Base-by-base conservation (phyloP, 2,329 filamentous ascomycete species). In the Ophiocordyceps robertsii region DNA sequence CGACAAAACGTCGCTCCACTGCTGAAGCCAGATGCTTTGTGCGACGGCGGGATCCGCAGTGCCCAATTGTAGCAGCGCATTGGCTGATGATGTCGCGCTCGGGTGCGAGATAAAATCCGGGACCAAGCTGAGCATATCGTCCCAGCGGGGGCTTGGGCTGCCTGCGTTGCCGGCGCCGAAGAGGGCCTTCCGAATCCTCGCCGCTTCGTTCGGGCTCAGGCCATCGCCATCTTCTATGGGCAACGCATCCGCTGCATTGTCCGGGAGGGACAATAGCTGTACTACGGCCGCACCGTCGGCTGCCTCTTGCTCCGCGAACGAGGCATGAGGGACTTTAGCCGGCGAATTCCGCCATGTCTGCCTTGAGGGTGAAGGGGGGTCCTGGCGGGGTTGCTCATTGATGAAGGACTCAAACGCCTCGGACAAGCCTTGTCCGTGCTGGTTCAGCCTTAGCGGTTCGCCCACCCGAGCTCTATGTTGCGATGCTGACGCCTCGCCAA, bases 1-100 rank as follows among this genome's bases (percentile, higher is more conserved):
- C 2, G 64, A 68, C 21, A 80, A 61, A 8, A 79, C 73, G 36
- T 66, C 63, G 30, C 66, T 65, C 75, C 76, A 80, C 50, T 76
- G 68, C 31, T 64, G 58, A 12, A 73, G 56, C 73, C 74, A 78
- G 14, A 60, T 49, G 38, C 61, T 51, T 52, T 58, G 66, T 19
- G 65, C 66, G 44, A 64, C 62, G 5, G 52, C 49, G 0, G 52
- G 35, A 46, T 70, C 61, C 3, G 49, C 45, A 7, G 61, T 58
- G 12, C 72, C 72, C 21, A 69, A 43, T 38, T 65, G 58, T 29
- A 49, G 48, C 36, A 45, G 43, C 38, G 44, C 47, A 39, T 50
- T 49, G 16, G 43, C 40, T 24, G 47, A 46, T 13, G 47, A 50
- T 27, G 4, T 14, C 14, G 46, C 32, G 21, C 48, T 48, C 6